Conservation (phyloP, 805 yeast species). For the Candida andamanensis region DNA sequence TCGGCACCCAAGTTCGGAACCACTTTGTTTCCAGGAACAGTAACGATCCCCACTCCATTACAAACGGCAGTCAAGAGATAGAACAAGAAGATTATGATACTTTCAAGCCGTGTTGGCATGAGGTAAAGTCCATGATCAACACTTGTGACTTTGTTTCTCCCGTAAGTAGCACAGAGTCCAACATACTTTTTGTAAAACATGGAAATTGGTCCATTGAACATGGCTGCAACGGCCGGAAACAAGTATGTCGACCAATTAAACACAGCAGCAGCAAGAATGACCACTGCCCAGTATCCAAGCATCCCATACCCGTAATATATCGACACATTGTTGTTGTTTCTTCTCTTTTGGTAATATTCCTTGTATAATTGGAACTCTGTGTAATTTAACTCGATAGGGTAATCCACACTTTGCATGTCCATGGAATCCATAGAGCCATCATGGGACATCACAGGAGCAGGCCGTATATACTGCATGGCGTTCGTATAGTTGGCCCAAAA, state of each 20-base stretch:
- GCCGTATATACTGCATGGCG: background rate
- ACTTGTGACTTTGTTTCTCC: slow-evolving; percentile 13
- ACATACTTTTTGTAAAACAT: slow-evolving; percentile 18
- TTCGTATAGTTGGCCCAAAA: slow-evolving; percentile 2
- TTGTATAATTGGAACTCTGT: slow-evolving; percentile 1
- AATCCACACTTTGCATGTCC: slow-evolving; percentile 1
- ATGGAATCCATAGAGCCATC: background rate
- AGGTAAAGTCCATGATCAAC: slow-evolving; percentile 12
- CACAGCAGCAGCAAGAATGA: slow-evolving; percentile 37
- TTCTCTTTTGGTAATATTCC: slow-evolving; percentile 3
- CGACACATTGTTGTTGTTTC: slow-evolving; percentile 4
- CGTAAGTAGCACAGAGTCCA: slow-evolving; percentile 19
- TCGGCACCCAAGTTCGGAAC: slow-evolving; percentile 2
- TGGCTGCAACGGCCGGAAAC: slow-evolving; percentile 29
- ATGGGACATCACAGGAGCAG: background rate
- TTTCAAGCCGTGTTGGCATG: slow-evolving; percentile 31
- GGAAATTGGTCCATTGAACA: slow-evolving; percentile 23
- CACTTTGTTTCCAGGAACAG: slow-evolving; percentile 4
- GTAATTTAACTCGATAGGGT: slow-evolving; percentile 1
- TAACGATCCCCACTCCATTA: slow-evolving; percentile 5
- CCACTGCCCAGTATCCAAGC: slow-evolving; percentile 43
- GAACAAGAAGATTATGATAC: slow-evolving; percentile 19
- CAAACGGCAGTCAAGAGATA: slow-evolving; percentile 13
- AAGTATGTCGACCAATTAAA: slow-evolving; percentile 35
- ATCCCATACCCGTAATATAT: slow-evolving; percentile 35